Percentiles rank a stretch among this genome's conserved stretches.
phyloP scores from a whole-genome alignment of 2,329 filamentous ascomycete genomes.

The Fusarium dlaminii region DNA sequence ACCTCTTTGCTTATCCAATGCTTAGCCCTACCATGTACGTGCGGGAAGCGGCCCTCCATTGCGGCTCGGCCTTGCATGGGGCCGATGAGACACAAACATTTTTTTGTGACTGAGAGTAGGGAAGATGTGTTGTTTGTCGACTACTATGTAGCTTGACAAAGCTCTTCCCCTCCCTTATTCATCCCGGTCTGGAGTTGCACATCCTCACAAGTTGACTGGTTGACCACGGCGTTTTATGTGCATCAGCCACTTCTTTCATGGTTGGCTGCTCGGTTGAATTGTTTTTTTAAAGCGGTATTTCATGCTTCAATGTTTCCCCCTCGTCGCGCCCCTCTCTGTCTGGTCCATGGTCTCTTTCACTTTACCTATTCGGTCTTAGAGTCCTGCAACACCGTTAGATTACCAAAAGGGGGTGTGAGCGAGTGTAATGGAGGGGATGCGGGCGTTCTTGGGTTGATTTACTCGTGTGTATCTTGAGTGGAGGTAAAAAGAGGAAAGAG shows the following conservation, averaged over 20 bases:
- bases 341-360: conserved; percentile 5
- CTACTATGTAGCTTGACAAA: neutral
- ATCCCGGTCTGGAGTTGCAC: neutral
- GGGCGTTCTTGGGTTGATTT: conserved; percentile 28
- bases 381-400: conserved; percentile 28
- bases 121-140: conserved; percentile 10
- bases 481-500: conserved; percentile 28
- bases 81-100: conserved; percentile 10
- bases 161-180: neutral
- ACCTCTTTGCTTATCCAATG: conserved; percentile 24
- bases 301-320: neutral
- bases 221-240: conserved; percentile 28
- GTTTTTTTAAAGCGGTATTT: neutral
- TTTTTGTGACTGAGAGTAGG: neutral
- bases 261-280: conserved; percentile 16
- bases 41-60: conserved; percentile 21
- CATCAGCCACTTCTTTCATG: conserved; percentile 27
- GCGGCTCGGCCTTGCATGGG: conserved; percentile 12
- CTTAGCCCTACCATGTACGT: conserved; percentile 13
- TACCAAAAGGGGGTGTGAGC: conserved; percentile 21
- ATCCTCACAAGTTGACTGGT: conserved; percentile 21
- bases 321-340: conserved; percentile 5
- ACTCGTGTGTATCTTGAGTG: conserved; percentile 9
- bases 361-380: conserved; percentile 19
- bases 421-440: conserved; percentile 11